Evolutionary conservation across 2,329 filamentous ascomycete species (phyloP).

Genomic region (Incumbomyces lentus): DNA sequence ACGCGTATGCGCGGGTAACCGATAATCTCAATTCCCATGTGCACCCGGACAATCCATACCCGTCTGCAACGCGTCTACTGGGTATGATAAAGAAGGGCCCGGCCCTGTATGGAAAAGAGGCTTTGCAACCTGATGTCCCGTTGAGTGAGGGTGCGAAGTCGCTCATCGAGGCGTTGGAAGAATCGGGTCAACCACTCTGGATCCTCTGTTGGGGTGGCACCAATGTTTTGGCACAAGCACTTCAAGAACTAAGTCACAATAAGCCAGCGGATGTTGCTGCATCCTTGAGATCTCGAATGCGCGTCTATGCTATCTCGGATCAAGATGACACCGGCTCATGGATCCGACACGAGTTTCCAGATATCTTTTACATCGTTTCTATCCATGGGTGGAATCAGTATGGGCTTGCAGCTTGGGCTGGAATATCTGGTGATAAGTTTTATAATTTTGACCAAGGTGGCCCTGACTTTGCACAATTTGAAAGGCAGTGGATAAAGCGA

Average conservation of each 20-base stretch:
- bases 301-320: too few relatives aligned
- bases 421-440: too few relatives aligned
- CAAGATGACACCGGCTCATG: too few relatives aligned
- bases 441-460: too few relatives aligned
- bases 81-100: conserved; percentile 32
- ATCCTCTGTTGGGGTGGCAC: conserved; percentile 45
- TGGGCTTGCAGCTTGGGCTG: too few relatives aligned
- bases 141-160: conserved; percentile 36
- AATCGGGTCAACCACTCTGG: conserved; percentile 38
- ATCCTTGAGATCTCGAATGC: too few relatives aligned
- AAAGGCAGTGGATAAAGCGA: too few relatives aligned
- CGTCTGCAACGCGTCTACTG: conserved; percentile 28
- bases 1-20: too few relatives aligned
- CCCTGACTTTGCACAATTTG: too few relatives aligned
- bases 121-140: conserved; percentile 24
- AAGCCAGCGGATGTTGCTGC: conserved; percentile 42
- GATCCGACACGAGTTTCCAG: too few relatives aligned
- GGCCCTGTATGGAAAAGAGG: conserved; percentile 31
- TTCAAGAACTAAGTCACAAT: conserved; percentile 41
- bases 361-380: too few relatives aligned
- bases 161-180: conserved; percentile 33
- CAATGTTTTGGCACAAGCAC: conserved; percentile 42
- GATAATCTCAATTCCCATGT: conserved; percentile 43
- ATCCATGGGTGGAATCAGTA: too few relatives aligned
- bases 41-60: conserved; percentile 35